Evolutionary conservation across 164 flowering plant species (phyloP).

Genomic region (Dillenia suffruticosa): DNA sequence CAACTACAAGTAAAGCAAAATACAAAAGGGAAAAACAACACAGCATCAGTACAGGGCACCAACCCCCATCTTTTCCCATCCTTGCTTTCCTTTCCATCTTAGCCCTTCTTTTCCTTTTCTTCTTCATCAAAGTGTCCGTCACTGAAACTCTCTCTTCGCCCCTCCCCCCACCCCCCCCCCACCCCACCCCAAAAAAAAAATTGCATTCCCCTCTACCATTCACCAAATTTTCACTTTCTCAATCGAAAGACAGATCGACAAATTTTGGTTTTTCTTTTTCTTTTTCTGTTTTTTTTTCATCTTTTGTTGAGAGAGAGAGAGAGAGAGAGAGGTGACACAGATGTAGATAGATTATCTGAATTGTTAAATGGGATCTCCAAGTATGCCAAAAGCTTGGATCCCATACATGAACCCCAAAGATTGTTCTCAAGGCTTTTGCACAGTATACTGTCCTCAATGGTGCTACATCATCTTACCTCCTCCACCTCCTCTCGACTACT

Average conservation of each 20-base stretch:
- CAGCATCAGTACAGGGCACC: background rate
- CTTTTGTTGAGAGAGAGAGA: background rate
- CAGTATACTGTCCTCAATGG: constrained; percentile 74
- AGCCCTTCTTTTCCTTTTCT: constrained; percentile 17
- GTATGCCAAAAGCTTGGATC: constrained; percentile 49
- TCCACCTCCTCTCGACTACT: constrained; percentile 52
- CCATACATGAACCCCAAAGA: constrained; percentile 58
- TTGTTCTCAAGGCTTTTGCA: constrained; percentile 72
- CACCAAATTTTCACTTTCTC: too few species aligned
- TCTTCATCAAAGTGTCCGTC: constrained; percentile 2
- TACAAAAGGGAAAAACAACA: constrained; percentile 6
- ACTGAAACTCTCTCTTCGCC: constrained; percentile 4
- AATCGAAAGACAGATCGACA: too few species aligned
- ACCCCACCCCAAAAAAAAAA: too few species aligned
- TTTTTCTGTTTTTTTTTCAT: background rate
- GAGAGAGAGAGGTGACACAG: background rate
- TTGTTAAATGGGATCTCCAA: constrained; percentile 44
- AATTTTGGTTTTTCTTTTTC: background rate
- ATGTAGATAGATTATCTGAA: too few species aligned
- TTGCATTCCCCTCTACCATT: too few species aligned
- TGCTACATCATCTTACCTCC: constrained; percentile 72
- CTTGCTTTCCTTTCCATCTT: constrained; percentile 38
- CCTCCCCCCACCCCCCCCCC: too few species aligned
- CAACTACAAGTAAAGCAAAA: constrained; percentile 18
- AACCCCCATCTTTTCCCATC: constrained; percentile 8